Evolutionary conservation across 2,329 filamentous ascomycete genomes (phyloP).

Genomic region (Penicillium sp.): DNA sequence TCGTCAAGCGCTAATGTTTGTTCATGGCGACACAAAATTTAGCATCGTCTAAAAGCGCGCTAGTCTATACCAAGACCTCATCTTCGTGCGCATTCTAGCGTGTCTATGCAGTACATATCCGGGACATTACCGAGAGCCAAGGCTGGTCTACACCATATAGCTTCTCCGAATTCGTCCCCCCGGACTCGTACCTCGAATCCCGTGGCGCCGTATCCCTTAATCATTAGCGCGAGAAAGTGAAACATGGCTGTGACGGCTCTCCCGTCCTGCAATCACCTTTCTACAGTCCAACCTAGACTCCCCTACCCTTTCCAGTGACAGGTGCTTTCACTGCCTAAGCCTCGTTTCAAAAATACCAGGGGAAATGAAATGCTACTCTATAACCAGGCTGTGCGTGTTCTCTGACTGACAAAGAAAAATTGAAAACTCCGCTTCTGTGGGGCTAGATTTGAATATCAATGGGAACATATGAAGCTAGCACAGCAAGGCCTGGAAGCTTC

Average conservation of each 20-base stretch:
- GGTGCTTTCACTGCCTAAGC: constrained; percentile 4
- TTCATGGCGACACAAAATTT: too few species aligned
- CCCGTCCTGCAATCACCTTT: constrained; percentile 5
- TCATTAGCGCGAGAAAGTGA: constrained; percentile 17
- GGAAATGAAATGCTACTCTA: background rate
- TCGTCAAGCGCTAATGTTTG: background rate
- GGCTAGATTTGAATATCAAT: background rate
- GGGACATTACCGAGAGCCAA: too few species aligned
- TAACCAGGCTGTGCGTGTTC: background rate
- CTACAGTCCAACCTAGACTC: background rate
- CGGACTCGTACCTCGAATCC: background rate
- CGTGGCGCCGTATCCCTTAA: constrained; percentile 5
- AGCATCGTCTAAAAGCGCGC: too few species aligned
- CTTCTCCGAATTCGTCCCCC: too few species aligned
- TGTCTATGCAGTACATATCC: too few species aligned
- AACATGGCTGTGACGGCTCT: constrained; percentile 24
- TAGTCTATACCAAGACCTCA: too few species aligned
- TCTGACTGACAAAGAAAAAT: constrained; percentile 1
- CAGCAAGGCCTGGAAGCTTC: background rate
- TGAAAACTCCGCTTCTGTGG: background rate
- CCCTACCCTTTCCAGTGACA: background rate
- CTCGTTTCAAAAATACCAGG: constrained; percentile 1
- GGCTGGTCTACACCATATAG: too few species aligned
- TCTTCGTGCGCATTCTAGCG: too few species aligned
- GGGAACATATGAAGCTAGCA: background rate